These are phyloP conservation scores for Jamesozyma piceae DNA, from an alignment of 805 yeast genomes.

Conservation along the genomic window DNA sequence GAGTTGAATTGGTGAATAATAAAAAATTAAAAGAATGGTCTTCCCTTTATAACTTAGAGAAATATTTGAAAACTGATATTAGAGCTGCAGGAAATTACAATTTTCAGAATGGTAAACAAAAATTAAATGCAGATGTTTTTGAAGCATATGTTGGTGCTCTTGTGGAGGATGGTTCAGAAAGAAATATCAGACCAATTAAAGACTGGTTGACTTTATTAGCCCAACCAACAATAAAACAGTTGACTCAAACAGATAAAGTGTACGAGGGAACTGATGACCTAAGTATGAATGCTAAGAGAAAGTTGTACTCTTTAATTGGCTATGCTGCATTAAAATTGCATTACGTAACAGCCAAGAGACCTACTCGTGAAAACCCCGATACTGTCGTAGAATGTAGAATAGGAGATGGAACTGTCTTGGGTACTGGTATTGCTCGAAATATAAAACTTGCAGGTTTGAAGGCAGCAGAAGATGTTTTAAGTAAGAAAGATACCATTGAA, in stretches of 20 bases:
- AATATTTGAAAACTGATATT: slow-evolving; percentile 42
- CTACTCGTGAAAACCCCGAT: slow-evolving; percentile 31
- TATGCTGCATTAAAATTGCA: slow-evolving; percentile 55
- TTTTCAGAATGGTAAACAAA: slow-evolving; percentile 47
- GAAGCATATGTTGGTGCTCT: slow-evolving; percentile 93
- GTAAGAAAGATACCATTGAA: slow-evolving; percentile 49
- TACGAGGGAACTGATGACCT: slow-evolving; percentile 32
- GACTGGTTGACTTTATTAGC: slow-evolving; percentile 50
- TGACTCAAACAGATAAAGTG: slow-evolving; percentile 14
- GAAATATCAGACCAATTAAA: slow-evolving; percentile 40
- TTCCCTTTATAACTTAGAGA: slow-evolving; percentile 54
- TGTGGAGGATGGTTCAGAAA: slow-evolving; percentile 32
- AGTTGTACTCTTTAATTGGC: slow-evolving; percentile 71
- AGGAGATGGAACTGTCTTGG: slow-evolving; percentile 53
- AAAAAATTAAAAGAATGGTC: slow-evolving; percentile 65
- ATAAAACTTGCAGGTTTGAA: slow-evolving; percentile 68
- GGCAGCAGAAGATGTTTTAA: slow-evolving; percentile 77
- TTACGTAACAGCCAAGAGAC: slow-evolving; percentile 39
- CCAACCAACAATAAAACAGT: slow-evolving; percentile 34
- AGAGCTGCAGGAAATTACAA: slow-evolving; percentile 26
- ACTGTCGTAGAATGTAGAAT: slow-evolving; percentile 59
- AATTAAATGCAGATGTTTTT: slow-evolving; percentile 78
- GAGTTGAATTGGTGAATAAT: slow-evolving; percentile 67
- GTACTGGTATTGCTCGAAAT: slow-evolving; percentile 61
- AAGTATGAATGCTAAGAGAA: slow-evolving; percentile 63